A percentile compares a stretch with the other conserved stretches of the same genome.
phyloP scores from a whole-genome alignment of 192 early-diverging fungal species.

The Irineochytrium annulatum region DNA sequence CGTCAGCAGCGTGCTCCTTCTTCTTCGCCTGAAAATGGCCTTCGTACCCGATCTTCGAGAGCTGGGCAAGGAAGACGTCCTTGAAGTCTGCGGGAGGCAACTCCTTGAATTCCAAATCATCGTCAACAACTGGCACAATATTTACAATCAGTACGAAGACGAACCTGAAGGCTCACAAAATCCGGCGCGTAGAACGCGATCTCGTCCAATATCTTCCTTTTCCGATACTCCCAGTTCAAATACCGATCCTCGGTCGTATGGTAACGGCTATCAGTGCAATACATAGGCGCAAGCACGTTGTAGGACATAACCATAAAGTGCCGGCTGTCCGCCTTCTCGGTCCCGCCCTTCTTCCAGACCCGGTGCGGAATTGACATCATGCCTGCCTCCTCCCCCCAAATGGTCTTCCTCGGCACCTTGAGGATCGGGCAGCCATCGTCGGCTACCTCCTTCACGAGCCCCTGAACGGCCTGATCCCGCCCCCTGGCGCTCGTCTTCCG shows the following conservation, averaged over 20 bases:
- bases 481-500: too few species aligned
- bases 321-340: conserved; percentile 23
- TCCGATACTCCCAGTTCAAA: conserved; percentile 37
- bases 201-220: conserved; percentile 35
- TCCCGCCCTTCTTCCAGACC: conserved; percentile 34
- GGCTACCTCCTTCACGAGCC: too few species aligned
- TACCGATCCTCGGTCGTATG: conserved; percentile 7
- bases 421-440: conserved; percentile 26
- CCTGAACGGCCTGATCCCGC: too few species aligned
- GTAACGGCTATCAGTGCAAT: conserved; percentile 37
- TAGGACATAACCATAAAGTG: conserved; percentile 47
- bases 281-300: conserved; percentile 43
- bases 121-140: conserved; percentile 11
- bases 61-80: conserved; percentile 33
- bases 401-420: conserved; percentile 18
- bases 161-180: conserved; percentile 44
- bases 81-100: conserved; percentile 39
- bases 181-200: conserved; percentile 37
- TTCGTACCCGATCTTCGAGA: conserved; percentile 43
- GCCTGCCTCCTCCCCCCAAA: conserved; percentile 13
- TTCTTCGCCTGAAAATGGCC: conserved; percentile 45
- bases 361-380: conserved; percentile 34
- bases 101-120: conserved; percentile 21
- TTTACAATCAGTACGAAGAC: conserved; percentile 1
- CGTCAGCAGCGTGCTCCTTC: conserved; percentile 37